Conservation (phyloP, 2,329 filamentous ascomycete species). For the Talaromyces sp. region DNA sequence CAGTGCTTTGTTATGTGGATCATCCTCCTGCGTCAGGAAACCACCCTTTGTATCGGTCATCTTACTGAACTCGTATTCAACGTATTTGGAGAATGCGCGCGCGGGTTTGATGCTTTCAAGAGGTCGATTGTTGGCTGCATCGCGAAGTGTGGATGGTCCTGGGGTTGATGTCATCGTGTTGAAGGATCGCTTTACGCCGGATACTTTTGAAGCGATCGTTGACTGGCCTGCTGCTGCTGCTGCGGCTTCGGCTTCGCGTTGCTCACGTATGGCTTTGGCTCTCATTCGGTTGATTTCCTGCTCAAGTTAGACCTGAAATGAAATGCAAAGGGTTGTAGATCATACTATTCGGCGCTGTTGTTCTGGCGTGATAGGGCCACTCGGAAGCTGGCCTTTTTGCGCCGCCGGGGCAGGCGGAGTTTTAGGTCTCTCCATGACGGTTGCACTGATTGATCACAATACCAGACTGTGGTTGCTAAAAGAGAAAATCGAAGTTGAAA, state of each 20-base stretch:
- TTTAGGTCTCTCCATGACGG: conserved; percentile 10
- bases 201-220: conserved; percentile 38
- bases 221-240: conserved; percentile 12
- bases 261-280: conserved; percentile 80
- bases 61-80: conserved; percentile 96
- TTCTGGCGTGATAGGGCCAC: conserved; percentile 56
- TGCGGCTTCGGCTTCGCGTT: conserved; percentile 61
- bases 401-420: conserved; percentile 15
- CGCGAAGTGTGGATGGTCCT: conserved; percentile 61
- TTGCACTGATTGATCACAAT: not conserved
- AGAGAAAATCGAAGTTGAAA: not conserved
- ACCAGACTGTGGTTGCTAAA: not conserved
- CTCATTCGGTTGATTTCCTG: conserved; percentile 84
- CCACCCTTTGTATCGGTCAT: conserved; percentile 98
- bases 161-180: conserved; percentile 56
- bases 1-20: conserved; percentile 80
- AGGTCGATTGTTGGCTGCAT: conserved; percentile 52
- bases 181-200: conserved; percentile 70
- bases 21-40: conserved; percentile 85
- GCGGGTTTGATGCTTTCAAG: conserved; percentile 65
- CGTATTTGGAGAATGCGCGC: conserved; percentile 85
- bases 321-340: not conserved
- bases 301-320: not conserved
- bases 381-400: conserved; percentile 28
- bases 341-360: conserved; percentile 57